phyloP scores from a whole-genome alignment of 2,329 filamentous ascomycete species.

The Leptodontidium sp. region DNA sequence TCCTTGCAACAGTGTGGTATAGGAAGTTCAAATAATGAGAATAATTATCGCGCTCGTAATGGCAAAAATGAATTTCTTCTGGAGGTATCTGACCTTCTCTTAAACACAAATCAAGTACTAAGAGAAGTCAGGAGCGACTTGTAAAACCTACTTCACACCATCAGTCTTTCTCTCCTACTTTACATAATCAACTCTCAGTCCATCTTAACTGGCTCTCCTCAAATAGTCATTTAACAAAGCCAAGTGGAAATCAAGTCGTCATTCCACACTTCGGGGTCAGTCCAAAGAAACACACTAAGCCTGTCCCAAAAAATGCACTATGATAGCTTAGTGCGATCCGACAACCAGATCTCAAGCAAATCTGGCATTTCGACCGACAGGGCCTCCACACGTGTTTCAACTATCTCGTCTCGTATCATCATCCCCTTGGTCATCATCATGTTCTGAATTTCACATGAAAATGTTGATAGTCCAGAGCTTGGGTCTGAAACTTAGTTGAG shows the following conservation, averaged over 20 bases:
- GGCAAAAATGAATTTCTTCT: not conserved
- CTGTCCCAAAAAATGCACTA: slow-evolving; percentile 19
- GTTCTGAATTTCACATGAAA: not conserved
- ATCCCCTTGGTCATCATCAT: not conserved
- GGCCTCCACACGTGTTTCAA: not conserved
- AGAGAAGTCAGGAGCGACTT: not conserved
- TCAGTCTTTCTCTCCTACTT: slow-evolving; percentile 1
- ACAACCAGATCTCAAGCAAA: slow-evolving; percentile 15
- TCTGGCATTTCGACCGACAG: slow-evolving; percentile 1
- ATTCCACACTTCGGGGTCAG: slow-evolving; percentile 24
- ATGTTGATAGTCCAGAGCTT: not conserved
- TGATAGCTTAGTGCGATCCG: slow-evolving; percentile 18
- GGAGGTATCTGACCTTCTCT: not conserved
- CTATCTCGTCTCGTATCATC: not conserved
- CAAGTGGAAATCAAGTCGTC: slow-evolving; percentile 17
- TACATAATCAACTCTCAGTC: slow-evolving; percentile 22
- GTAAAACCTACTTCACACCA: not conserved
- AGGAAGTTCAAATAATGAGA: not conserved
- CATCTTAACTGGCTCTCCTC: slow-evolving; percentile 4
- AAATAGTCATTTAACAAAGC: not conserved
- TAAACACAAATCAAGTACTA: not conserved
- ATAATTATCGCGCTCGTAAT: not conserved
- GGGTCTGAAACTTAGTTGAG: no score
- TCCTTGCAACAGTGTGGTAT: not conserved
- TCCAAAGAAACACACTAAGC: slow-evolving; percentile 3